Conservation (phyloP, 352 stramenopile genomes). For the Phytophthora foliorum region DNA sequence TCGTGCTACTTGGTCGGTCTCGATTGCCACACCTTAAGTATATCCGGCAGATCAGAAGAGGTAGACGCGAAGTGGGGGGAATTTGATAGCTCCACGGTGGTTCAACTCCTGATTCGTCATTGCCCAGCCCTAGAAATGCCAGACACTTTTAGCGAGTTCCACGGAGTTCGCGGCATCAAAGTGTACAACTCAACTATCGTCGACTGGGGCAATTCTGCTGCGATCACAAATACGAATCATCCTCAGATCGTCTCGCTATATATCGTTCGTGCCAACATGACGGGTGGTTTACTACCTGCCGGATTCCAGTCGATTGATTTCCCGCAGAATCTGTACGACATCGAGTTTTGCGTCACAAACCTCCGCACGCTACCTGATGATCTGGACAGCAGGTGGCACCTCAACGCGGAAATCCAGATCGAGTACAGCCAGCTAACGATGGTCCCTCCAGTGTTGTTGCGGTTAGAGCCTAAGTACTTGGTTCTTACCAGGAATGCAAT, state of each 20-base stretch:
- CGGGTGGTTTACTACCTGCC: slow-evolving; percentile 25
- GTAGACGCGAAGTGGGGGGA: slow-evolving; percentile 10
- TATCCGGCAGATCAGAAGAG: slow-evolving; percentile 18
- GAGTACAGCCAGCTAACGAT: slow-evolving; percentile 27
- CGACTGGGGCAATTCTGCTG: slow-evolving; percentile 30
- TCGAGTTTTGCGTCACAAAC: slow-evolving; percentile 49
- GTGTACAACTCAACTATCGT: slow-evolving; percentile 48
- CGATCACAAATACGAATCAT: slow-evolving; percentile 22
- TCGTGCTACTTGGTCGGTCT: slow-evolving; percentile 41
- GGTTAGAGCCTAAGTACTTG: slow-evolving; percentile 26
- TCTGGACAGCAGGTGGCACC: slow-evolving; percentile 39
- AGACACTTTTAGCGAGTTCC: slow-evolving; percentile 20
- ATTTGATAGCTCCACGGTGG: slow-evolving; percentile 31
- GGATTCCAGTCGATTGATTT: slow-evolving; percentile 41
- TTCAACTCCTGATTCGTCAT: slow-evolving; percentile 40
- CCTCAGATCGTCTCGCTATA: slow-evolving; percentile 37
- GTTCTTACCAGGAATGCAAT: slow-evolving; percentile 35
- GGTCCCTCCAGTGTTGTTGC: slow-evolving; percentile 19
- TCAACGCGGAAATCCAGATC: slow-evolving; percentile 14
- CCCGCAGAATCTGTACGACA: slow-evolving; percentile 30
- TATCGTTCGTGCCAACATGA: slow-evolving; percentile 42
- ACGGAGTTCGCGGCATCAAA: slow-evolving; percentile 21
- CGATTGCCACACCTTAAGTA: slow-evolving; percentile 27
- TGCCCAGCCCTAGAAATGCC: slow-evolving; percentile 37
- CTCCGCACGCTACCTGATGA: slow-evolving; percentile 32